phyloP scores from a whole-genome alignment of 2,329 filamentous ascomycete genomes.

The Cryphonectria nitschkei region DNA sequence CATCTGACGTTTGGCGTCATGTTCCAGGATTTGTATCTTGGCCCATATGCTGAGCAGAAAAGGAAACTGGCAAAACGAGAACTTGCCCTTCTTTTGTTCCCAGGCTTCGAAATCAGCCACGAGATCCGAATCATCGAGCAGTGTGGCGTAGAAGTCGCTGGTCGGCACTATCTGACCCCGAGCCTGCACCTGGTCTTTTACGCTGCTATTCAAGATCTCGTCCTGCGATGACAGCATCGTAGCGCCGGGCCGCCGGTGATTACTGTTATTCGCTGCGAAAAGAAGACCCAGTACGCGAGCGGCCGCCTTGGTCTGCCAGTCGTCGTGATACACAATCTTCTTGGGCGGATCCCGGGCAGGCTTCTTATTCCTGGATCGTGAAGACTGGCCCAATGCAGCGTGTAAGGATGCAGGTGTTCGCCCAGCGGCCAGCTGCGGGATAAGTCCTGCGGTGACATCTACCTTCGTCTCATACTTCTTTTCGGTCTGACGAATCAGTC shows the following conservation, averaged over 20 bases:
- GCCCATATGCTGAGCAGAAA: conserved; percentile 91
- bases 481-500: conserved; percentile 72
- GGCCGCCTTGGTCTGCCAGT: conserved; percentile 87
- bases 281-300: conserved; percentile 79
- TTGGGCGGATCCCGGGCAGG: conserved; percentile 55
- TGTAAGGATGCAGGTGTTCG: conserved; percentile 73
- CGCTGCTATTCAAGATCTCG: conserved; percentile 41
- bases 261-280: conserved; percentile 72
- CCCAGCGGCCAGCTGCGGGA: conserved; percentile 73
- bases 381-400: conserved; percentile 68
- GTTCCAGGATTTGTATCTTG: conserved; percentile 87
- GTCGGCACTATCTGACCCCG: conserved; percentile 74
- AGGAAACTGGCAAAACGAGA: conserved; percentile 90
- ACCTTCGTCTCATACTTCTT: conserved; percentile 64
- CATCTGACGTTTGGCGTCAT: conserved; percentile 89
- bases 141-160: conserved; percentile 84
- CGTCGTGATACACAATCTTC: conserved; percentile 71
- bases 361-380: conserved; percentile 53
- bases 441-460: conserved; percentile 67
- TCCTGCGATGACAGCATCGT: conserved; percentile 20
- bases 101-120: conserved; percentile 85
- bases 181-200: conserved; percentile 46
- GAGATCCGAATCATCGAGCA: conserved; percentile 85
- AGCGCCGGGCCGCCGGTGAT: conserved; percentile 41
- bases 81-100: conserved; percentile 75